phyloP scores from a whole-genome alignment of 2,329 filamentous ascomycete genomes.

The Hymenoscyphus scutula region DNA sequence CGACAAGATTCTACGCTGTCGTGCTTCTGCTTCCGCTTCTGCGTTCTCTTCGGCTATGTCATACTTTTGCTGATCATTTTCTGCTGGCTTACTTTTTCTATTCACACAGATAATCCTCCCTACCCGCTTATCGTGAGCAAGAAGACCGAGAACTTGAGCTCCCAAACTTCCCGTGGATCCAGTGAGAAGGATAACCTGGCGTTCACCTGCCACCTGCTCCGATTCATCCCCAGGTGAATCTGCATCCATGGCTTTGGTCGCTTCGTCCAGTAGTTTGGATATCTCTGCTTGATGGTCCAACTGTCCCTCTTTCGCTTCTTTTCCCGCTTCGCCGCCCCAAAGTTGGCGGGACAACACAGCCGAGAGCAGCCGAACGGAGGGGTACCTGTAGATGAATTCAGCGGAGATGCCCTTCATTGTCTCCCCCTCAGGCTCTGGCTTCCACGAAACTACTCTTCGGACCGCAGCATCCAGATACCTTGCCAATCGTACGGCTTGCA shows the following conservation, averaged over 20 bases:
- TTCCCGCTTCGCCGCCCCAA: neutral
- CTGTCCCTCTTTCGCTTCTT: neutral
- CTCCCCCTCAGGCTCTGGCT: too few relatives aligned
- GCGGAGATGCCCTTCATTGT: too few relatives aligned
- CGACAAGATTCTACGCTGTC: neutral
- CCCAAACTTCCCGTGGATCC: neutral
- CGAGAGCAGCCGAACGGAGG: neutral
- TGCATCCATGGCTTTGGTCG: neutral
- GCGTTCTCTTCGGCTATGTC: too few relatives aligned
- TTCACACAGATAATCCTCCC: neutral
- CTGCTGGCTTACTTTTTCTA: neutral
- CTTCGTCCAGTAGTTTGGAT: neutral
- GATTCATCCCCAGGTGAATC: neutral
- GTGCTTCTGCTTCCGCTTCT: neutral
- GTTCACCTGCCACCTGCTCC: neutral
- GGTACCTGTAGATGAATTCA: too few relatives aligned
- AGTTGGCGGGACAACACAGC: neutral
- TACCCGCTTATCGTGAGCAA: neutral
- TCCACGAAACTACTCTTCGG: too few relatives aligned
- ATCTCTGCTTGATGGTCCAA: neutral
- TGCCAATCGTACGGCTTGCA: too few relatives aligned
- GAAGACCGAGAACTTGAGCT: neutral
- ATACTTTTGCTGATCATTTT: too few relatives aligned
- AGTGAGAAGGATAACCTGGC: neutral
- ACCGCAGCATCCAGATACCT: too few relatives aligned